Evolutionary conservation across 2,329 filamentous ascomycete species (phyloP).

Genomic region (Diaporthe sp.): DNA sequence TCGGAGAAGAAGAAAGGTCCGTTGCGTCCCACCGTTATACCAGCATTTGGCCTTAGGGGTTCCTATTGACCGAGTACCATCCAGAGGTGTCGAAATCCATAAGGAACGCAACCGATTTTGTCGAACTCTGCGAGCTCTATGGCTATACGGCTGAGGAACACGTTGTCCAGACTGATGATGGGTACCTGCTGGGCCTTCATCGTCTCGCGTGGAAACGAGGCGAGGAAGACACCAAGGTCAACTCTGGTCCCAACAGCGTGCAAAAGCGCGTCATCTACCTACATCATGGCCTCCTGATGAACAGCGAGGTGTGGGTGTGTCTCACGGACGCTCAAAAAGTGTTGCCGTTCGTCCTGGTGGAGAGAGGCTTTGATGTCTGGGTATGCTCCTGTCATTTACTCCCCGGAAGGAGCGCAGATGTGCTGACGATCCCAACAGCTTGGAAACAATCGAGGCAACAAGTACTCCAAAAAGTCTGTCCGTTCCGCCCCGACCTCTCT

Average conservation of each 20-base stretch:
- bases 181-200: conserved; percentile 92
- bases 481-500: conserved; percentile 79
- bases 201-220: conserved; percentile 86
- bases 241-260: conserved; percentile 75
- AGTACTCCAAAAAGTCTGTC: conserved; percentile 97
- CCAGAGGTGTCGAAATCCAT: conserved; percentile 80
- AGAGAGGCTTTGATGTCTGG: conserved; percentile 96
- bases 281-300: conserved; percentile 98
- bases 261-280: conserved; percentile 92
- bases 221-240: conserved; percentile 84
- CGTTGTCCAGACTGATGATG: conserved; percentile 93
- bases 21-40: conserved; percentile 65
- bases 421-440: conserved; percentile 66
- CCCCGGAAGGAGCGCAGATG: conserved; percentile 43
- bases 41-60: conserved; percentile 37
- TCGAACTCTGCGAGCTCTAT: conserved; percentile 91
- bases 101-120: conserved; percentile 90
- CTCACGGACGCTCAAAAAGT: conserved; percentile 88
- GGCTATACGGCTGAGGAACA: conserved; percentile 97
- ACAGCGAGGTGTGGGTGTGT: conserved; percentile 98
- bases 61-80: conserved; percentile 54
- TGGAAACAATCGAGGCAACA: conserved; percentile 98
- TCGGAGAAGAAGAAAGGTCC: conserved; percentile 76
- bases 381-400: conserved; percentile 59
- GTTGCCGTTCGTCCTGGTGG: conserved; percentile 89